Percentiles rank a stretch among this genome's conserved stretches.
These are phyloP conservation scores for thale cress (Arabidopsis thaliana) DNA, from an alignment of 345 rosid genomes.

Conservation along the genomic window DNA sequence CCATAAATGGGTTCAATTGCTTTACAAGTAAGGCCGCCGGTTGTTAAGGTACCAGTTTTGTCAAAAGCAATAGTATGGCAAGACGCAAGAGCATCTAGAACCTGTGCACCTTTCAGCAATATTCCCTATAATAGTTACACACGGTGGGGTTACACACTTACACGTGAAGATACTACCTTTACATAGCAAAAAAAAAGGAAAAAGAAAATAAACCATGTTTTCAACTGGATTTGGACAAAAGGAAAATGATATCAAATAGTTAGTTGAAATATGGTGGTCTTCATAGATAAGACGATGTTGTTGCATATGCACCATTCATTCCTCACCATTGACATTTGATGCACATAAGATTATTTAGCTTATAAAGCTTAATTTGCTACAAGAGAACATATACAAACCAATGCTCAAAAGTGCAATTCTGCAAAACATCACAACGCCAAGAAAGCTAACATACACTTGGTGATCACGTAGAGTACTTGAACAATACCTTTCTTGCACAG, in stretches of 20 bases:
- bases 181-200: not conserved
- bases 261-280: not conserved
- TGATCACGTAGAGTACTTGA: constrained; percentile 1
- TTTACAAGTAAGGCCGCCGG: constrained; percentile 92
- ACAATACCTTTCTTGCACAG: constrained; percentile 86
- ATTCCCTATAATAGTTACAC: constrained; percentile 64
- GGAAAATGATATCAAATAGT: not conserved
- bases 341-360: not conserved
- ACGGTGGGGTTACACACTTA: constrained; percentile 15
- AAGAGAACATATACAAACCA: not conserved
- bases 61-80: constrained; percentile 96
- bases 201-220: not conserved
- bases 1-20: constrained; percentile 97
- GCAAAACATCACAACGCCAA: not conserved
- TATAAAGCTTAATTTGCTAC: constrained; percentile 5
- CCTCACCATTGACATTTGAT: not conserved
- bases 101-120: constrained; percentile 94
- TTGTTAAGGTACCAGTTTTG: constrained; percentile 98
- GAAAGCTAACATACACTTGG: constrained; percentile 19
- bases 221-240: not conserved
- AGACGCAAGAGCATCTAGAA: constrained; percentile 91
- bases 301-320: constrained; percentile 1
- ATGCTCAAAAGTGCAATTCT: constrained; percentile 11
- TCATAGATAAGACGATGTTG: not conserved
- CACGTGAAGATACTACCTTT: not conserved